Percentiles rank a stretch among this genome's conserved stretches.
Conservation (phyloP, 768 basidiomycete genomes). For the Naganishia vishniacii region DNA sequence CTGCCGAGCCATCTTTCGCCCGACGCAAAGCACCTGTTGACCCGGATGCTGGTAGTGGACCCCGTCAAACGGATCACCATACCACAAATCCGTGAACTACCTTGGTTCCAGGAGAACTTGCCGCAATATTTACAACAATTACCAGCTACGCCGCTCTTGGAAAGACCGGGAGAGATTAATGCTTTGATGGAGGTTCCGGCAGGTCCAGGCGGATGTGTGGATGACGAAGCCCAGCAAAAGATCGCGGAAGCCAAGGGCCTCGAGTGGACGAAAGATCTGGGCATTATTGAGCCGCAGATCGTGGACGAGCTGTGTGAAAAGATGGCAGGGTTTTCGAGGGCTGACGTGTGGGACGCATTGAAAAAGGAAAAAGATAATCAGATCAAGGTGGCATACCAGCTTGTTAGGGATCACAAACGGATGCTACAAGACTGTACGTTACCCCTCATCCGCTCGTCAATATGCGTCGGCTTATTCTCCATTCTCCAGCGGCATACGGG, state of each 20-base stretch:
- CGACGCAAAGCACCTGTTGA: conserved; percentile 73
- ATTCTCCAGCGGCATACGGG: conserved; percentile 42
- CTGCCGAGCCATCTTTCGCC: conserved; percentile 72
- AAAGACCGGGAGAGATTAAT: conserved; percentile 33
- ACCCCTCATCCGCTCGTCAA: too few relatives aligned
- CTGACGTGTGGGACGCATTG: conserved; percentile 82
- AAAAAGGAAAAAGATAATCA: conserved; percentile 83
- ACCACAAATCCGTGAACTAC: conserved; percentile 79
- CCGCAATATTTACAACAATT: conserved; percentile 74
- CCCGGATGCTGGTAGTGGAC: conserved; percentile 85
- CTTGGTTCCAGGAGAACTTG: conserved; percentile 82
- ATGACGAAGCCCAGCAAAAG: conserved; percentile 31
- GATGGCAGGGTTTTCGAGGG: conserved; percentile 69
- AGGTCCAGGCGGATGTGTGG: conserved; percentile 37
- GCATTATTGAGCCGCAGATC: conserved; percentile 83
- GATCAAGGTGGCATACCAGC: conserved; percentile 92
- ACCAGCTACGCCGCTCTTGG: conserved; percentile 57
- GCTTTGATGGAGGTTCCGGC: conserved; percentile 28
- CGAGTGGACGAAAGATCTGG: conserved; percentile 76
- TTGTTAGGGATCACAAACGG: conserved; percentile 79
- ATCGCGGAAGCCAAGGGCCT: conserved; percentile 44
- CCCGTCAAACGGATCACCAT: conserved; percentile 92
- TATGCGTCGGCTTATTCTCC: too few relatives aligned
- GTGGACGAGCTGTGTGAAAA: conserved; percentile 71
- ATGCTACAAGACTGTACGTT: conserved; percentile 74